Evolutionary conservation across 139 green algal species (phyloP), one percentile per base, ranked within the genome.

Genomic region (Diplosphaera chodatii): DNA sequence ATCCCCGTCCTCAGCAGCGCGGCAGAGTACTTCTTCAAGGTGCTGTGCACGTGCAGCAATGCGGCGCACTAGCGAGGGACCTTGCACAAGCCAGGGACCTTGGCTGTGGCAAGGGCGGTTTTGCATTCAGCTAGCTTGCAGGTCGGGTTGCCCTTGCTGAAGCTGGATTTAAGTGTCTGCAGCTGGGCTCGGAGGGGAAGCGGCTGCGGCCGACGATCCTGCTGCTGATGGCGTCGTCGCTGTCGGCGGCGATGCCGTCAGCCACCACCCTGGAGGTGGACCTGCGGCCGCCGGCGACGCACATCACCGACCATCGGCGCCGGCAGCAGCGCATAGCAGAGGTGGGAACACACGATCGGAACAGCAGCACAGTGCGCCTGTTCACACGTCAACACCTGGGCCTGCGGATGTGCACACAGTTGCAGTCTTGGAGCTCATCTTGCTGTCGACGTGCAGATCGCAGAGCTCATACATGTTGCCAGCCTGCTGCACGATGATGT

Each of bases 401-500:
- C n/a, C n/a, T n/a, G n/a, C n/a, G n/a, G n/a, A n/a, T n/a, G n/a
- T n/a, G n/a, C n/a, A n/a, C n/a, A n/a, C n/a, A n/a, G n/a, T n/a
- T n/a, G n/a, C n/a, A n/a, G n/a, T n/a, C n/a, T n/a, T n/a, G 37
- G 37, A 8, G 37, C 37, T 48, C 10, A 48, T 21, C 37, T 48
- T 48, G 10, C 48, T 59, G 48, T 25, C 25, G 48, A 3, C 8
- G 3, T 23, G 5, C 95, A 99, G 74, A 97, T 99, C 59, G 87
- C 94, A 1, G 96, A 99, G 83, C 82, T 98, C 32, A 99, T 99
- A 56, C 95, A 99, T 78, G 92, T 96, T 16, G 92, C 92, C 41
- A 90, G 77, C 74, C 77, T 97, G 67, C 80, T 97, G 77, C 95
- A 99, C 77, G 95, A 99, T 67, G 95, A 99, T 74, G 95, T 99